phyloP scores from a whole-genome alignment of 768 basidiomycete species.

The Suillus lakei region DNA sequence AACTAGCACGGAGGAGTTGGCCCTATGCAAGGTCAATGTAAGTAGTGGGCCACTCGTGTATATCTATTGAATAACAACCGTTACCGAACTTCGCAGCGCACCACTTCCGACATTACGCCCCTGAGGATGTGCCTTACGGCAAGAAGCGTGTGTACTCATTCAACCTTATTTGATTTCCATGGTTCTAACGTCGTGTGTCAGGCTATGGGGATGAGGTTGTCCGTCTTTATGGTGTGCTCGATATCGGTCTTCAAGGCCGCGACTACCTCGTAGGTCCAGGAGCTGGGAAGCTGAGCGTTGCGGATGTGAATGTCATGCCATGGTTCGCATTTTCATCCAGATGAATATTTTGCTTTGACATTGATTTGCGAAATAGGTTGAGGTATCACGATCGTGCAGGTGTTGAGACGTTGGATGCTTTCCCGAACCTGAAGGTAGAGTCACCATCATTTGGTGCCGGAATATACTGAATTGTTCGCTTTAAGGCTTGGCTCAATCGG shows the following conservation, averaged over 20 bases:
- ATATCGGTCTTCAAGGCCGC: conserved; percentile 71
- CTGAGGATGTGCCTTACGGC: conserved; percentile 71
- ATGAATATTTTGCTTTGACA: not conserved
- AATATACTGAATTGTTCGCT: not conserved
- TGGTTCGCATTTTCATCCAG: conserved; percentile 48
- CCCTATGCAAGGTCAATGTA: conserved; percentile 85
- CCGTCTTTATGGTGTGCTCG: conserved; percentile 82
- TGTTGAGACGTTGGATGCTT: conserved; percentile 62
- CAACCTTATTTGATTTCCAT: conserved; percentile 1
- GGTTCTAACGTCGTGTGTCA: conserved; percentile 35
- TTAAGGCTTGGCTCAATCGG: conserved; percentile 37
- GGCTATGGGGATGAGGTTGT: conserved; percentile 84
- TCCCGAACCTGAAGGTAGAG: conserved; percentile 63
- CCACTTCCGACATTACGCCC: conserved; percentile 70
- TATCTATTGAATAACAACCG: conserved; percentile 16
- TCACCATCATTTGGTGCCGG: not conserved
- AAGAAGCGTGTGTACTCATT: conserved; percentile 55
- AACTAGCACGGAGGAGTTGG: conserved; percentile 77
- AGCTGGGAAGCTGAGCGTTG: conserved; percentile 68
- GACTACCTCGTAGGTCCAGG: conserved; percentile 84
- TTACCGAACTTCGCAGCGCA: conserved; percentile 50
- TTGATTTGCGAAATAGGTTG: conserved; percentile 49
- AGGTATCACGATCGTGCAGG: conserved; percentile 50
- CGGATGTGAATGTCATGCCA: conserved; percentile 70
- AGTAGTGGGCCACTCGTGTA: not conserved